A percentile compares a stretch with the other conserved stretches of the same genome.
These are phyloP conservation scores for Pelargonium australe DNA, from an alignment of 441 rosid genomes.

Conservation along the genomic window DNA sequence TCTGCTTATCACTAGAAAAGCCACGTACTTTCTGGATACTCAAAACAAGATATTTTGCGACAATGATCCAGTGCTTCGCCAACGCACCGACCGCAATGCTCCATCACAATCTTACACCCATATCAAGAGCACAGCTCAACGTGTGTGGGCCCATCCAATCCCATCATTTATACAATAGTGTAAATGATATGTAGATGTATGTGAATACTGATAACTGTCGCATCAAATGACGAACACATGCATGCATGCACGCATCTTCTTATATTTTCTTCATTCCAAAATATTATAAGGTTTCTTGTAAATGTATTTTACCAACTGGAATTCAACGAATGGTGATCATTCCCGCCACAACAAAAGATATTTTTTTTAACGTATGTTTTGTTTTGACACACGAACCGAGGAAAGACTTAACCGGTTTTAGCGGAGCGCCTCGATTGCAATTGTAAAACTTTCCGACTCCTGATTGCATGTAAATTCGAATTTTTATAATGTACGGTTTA, in stretches of 20 bases:
- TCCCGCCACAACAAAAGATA: constrained; percentile 8
- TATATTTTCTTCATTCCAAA: background rate
- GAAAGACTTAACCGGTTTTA: background rate
- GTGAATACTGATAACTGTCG: background rate
- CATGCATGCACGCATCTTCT: background rate
- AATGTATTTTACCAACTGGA: background rate
- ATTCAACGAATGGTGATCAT: background rate
- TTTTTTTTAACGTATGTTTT: background rate
- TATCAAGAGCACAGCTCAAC: no score
- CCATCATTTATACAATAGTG: no score
- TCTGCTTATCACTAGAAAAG: no score
- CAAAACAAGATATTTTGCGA: background rate
- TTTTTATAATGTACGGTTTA: background rate
- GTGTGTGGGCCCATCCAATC: no score
- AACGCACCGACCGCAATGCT: background rate
- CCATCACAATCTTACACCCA: no score
- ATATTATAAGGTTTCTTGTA: background rate
- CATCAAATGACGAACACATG: background rate
- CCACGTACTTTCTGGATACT: no score
- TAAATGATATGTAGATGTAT: background rate
- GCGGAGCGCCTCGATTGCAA: constrained; percentile 1
- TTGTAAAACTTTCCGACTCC: background rate
- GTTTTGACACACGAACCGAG: background rate
- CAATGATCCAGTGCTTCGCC: background rate
- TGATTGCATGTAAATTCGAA: background rate